Evolutionary conservation across 2,329 filamentous ascomycete genomes (phyloP), one percentile per base, ranked within the genome.

Genomic region (Dactylonectria macrodidyma): DNA sequence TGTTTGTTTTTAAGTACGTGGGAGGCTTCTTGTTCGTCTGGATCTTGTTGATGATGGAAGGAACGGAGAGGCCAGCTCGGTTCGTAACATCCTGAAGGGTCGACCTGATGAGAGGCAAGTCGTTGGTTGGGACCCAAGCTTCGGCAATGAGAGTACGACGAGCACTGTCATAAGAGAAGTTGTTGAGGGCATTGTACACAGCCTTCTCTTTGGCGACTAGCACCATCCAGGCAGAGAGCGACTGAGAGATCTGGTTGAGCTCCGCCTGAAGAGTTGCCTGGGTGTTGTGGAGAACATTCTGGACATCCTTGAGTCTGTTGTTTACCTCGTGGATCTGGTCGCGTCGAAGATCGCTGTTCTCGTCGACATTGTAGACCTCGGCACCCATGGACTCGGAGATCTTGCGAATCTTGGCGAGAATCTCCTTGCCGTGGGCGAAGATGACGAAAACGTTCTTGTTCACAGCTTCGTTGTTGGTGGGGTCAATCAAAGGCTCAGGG

Each of bases 381-480:
- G 97, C 96, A 69, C 95, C 94, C 83, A 99, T 92, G 9, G 95
- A 98, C 84, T 99, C 96, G 1, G 95, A 98, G 69, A 99, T 98
- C 88, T 98, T 98, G 78, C 96, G 91, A 79, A 99, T 98, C 90
- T 99, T 99, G 78, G 95, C 93, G 76, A 99, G 91, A 75, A 99
- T 97, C 83, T 98, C 95, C 83, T 97, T 97, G 79, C 96, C 96
- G 78, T 99, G 96, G 12, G 96, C 96, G 77, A 99, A 99, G 81
- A 99, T 99, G 78, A 99, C 95, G 78, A 99, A 99, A 63, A 99
- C 96, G 76, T 98, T 99, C 90, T 99, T 99, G 86, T 93, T 91
- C 75, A 97, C 88, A 71, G 93, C 88, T 83, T 98, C 95, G 80
- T 98, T 98, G 84, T 90, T 97, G 79, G 92, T 89, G 16, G 96